Evolutionary conservation across 345 rosid species (phyloP), one percentile per base, ranked within the genome.

Genomic region (Cardiospermum halicacabum): DNA sequence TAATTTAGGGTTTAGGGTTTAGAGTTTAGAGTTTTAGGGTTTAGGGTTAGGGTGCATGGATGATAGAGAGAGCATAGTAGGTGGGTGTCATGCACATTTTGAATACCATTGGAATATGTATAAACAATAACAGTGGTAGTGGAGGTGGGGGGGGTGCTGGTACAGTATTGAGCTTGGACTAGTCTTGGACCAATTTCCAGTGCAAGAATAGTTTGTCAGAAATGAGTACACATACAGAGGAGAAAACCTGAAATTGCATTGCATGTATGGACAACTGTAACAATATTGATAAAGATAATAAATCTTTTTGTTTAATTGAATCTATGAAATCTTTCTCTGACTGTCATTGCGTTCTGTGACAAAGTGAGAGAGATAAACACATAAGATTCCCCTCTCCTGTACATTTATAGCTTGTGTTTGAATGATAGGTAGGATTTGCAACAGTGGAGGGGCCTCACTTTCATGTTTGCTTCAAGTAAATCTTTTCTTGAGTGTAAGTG

Each of bases 181-280:
- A 86, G 92, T 86, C 88, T 77, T n/a, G 89, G 84, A 76, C 81
- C 95, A 84, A 73, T 86, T 86, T 74, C 91, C 91, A 64, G 82
- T 28, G 89, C 87, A 77, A 70, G 11, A n/a, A 71, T 75, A 58
- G 71, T 42, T 69, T 80, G 80, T 75, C 83, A 72, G 82, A 18
- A n/a, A 72, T 62, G 53, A 51, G 75, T 45, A 32, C 54, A 64
- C 57, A 58, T 42, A 19, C 61, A 57, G 26, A 43, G 69, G 31
- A n/a, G n/a, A 3, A 55, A 31, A 22, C 34, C 55, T 40, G 69
- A 27, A 49, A 24, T 7, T 42, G 15, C 31, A 3, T n/a, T 32
- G 28, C 8, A 32, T 30, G n/a, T n/a, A n/a, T n/a, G n/a, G n/a
- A n/a, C n/a, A 5, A 47, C 19, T 16, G 7, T n/a, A 45, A 45